Base-by-base conservation (phyloP, 495 filamentous ascomycete genomes). In the Penicillium subrubescens region DNA sequence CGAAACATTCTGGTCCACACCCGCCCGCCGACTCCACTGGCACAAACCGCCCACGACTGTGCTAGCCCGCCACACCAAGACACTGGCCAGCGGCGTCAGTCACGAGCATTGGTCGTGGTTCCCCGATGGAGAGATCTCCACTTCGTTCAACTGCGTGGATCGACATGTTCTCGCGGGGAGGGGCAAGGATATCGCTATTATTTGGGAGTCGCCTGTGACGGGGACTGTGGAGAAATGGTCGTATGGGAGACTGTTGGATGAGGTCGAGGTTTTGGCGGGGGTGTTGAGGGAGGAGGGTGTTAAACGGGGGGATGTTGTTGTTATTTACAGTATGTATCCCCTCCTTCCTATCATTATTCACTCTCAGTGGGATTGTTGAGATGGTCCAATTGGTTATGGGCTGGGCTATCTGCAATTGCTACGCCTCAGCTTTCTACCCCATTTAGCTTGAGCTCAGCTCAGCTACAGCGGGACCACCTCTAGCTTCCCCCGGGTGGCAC, bases 301-400 rank as follows among this genome's bases (percentile, higher is more conserved):
- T 8, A 85, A 81, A 69, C 92, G 87, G 75, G 94, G 94, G 0
- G 93, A 97, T 82, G 88, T 94, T 5, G 92, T 97, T n/a, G 80
- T 97, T 53, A 87, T 97, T 55, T 97, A 97, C 75, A 97, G 92
- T 94, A 81, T 65, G 86, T n/a, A n/a, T n/a, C n/a, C n/a, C n/a
- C n/a, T n/a, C n/a, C n/a, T n/a, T n/a, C n/a, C n/a, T n/a, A n/a
- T n/a, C n/a, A n/a, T n/a, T n/a, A n/a, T n/a, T n/a, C n/a, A n/a
- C n/a, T n/a, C n/a, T n/a, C n/a, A n/a, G n/a, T n/a, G n/a, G n/a
- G n/a, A n/a, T n/a, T n/a, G n/a, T n/a, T n/a, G n/a, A n/a, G n/a
- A n/a, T n/a, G n/a, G n/a, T n/a, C n/a, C n/a, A n/a, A n/a, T n/a
- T n/a, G n/a, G n/a, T n/a, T n/a, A n/a, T n/a, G n/a, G n/a, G n/a